Base-by-base conservation (phyloP, 257 asterid species). In the Fraxinus excelsior region DNA sequence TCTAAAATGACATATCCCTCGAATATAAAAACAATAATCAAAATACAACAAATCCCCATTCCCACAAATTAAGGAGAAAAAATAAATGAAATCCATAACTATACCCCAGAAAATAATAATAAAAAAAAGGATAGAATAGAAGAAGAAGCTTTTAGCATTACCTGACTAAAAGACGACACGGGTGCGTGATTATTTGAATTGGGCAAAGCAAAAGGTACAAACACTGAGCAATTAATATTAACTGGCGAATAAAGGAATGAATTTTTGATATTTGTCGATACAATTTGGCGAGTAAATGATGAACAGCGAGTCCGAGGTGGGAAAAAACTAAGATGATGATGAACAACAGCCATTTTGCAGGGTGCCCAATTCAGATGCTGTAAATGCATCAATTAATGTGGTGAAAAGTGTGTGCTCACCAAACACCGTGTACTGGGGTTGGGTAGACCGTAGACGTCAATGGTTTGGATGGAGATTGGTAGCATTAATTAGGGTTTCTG, bases 401-500 rank as follows among this genome's bases (percentile, higher is more conserved):
- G 68, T 11, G 8, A 62, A 62, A 23, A 62, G 11, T 21, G 29
- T 58, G 28, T 1, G 3, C 31, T 0, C 11, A 11, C 68, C 68
- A 62, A 62, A 25, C 34, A 9, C 13, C 11, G 26, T 53, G 26
- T n/a, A 19, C 7, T 1, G 19, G 2, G 62, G 13, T 40, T 40
- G 0, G 62, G 25, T n/a, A n/a, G n/a, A n/a, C n/a, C n/a, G n/a
- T 51, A 18, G 23, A 51, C 18, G 23, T 19, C 19, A 14, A 18
- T 5, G 0, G 60, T 18, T 6, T 51, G 21, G 60, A 23, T 51
- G 21, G 60, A 23, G n/a, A 5, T 19, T 18, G 68, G 34, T 62
- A 25, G 68, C 68, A 62, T 62, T 62, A 62, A 62, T 62, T 62
- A 26, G 68, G 68, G 68, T 26, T 62, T 2, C 32, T 62, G 32